Conservation (phyloP, 169 alveolate genomes). For the Plasmodium adleri region DNA sequence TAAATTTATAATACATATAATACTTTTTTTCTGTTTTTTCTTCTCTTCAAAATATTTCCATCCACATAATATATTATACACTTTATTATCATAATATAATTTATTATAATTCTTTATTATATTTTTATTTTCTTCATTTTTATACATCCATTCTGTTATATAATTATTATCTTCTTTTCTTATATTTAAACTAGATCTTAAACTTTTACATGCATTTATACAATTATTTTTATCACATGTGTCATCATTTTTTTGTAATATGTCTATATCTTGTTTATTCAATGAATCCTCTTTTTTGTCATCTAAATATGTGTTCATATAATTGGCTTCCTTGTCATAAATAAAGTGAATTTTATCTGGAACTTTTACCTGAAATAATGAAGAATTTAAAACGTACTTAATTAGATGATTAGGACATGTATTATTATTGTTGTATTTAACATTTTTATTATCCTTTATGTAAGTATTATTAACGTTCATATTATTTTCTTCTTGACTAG, state of each 20-base stretch:
- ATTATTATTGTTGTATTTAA: neutral
- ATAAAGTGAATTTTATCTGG: neutral
- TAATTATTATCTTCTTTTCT: neutral
- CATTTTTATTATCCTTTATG: neutral
- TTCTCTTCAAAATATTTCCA: conserved; percentile 23
- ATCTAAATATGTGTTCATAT: too few species aligned
- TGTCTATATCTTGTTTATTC: too few species aligned
- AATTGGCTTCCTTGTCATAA: too few species aligned
- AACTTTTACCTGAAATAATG: conserved; percentile 41
- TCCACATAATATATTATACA: conserved; percentile 12
- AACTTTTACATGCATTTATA: too few species aligned
- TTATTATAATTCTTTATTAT: neutral
- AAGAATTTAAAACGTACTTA: conserved; percentile 57
- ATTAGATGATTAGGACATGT: neutral
- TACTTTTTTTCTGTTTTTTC: conserved; percentile 12
- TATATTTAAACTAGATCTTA: too few species aligned
- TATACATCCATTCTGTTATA: neutral
- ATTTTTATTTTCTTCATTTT: neutral
- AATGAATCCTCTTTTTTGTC: too few species aligned
- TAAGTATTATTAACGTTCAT: neutral
- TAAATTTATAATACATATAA: conserved; percentile 21
- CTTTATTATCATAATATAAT: too few species aligned
- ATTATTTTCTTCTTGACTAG: neutral
- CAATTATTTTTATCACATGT: too few species aligned
- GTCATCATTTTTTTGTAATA: too few species aligned